A percentile compares a stretch with the other conserved stretches of the same genome.
Conservation (phyloP, 257 asterid species). For the Nicotiana knightiana region DNA sequence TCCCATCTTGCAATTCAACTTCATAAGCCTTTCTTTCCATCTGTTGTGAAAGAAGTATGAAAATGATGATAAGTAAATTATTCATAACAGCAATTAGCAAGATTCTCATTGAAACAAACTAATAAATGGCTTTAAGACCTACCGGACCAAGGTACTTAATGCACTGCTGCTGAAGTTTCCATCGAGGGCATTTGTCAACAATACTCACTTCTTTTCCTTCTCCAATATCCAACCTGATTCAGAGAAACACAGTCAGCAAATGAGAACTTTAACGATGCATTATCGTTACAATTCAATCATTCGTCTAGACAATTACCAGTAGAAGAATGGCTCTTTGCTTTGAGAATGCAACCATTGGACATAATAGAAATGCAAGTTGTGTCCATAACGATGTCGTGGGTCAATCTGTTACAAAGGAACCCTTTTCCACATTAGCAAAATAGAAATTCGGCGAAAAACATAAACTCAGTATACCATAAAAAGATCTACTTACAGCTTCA, state of each 20-base stretch:
- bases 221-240: constrained; percentile 80
- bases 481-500: constrained; percentile 65
- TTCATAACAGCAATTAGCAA: not conserved
- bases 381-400: constrained; percentile 96
- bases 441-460: not conserved
- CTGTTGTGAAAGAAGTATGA: constrained; percentile 21
- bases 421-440: constrained; percentile 17
- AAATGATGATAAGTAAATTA: constrained; percentile 2
- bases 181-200: constrained; percentile 68
- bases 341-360: constrained; percentile 74
- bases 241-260: constrained; percentile 12
- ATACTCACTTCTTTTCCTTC: constrained; percentile 87
- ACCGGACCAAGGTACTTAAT: constrained; percentile 97
- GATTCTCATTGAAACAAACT: not conserved
- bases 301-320: constrained; percentile 50
- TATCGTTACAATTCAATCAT: not conserved
- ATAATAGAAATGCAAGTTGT: constrained; percentile 85
- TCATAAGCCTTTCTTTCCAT: constrained; percentile 82
- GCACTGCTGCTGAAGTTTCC: constrained; percentile 93
- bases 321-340: constrained; percentile 93
- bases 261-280: not conserved
- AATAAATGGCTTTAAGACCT: constrained; percentile 12
- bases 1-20: constrained; percentile 66
- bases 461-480: not conserved
- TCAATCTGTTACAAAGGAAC: constrained; percentile 52